Evolutionary conservation across 768 basidiomycete species (phyloP).

Genomic region (Suillus placidus): DNA sequence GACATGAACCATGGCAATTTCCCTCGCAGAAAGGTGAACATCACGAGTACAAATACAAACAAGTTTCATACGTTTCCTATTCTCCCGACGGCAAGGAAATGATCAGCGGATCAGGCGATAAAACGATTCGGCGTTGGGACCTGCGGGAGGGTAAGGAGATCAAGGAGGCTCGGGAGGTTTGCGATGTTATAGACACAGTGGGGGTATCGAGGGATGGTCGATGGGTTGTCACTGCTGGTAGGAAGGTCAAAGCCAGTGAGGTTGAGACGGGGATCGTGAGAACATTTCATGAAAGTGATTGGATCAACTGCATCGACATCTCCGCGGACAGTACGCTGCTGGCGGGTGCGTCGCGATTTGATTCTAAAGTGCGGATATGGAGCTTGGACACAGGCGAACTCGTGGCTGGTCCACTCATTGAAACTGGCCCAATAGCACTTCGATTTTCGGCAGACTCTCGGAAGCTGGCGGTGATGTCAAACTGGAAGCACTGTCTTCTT

Average conservation of each 20-base stretch:
- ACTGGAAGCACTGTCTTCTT: too few relatives aligned
- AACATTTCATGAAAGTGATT: not conserved
- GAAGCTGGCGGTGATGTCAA: not conserved
- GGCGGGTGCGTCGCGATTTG: not conserved
- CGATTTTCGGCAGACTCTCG: not conserved
- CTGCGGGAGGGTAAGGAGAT: not conserved
- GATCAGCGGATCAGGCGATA: not conserved
- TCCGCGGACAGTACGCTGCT: not conserved
- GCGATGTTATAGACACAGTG: accelerated
- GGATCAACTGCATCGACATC: not conserved
- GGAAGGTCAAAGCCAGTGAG: not conserved
- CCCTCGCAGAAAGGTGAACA: not conserved
- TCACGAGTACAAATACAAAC: not conserved
- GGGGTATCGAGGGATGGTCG: not conserved
- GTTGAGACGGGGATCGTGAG: not conserved
- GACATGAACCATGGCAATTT: not conserved
- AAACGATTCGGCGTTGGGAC: not conserved
- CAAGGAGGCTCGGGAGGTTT: not conserved
- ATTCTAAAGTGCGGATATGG: not conserved
- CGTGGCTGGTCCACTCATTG: not conserved
- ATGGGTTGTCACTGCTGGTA: not conserved
- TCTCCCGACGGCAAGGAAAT: not conserved
- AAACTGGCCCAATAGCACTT: not conserved
- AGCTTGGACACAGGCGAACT: not conserved
- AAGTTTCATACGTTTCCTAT: not conserved